Evolutionary conservation across 2,329 filamentous ascomycete genomes (phyloP).

Genomic region (Aspergillus carbonarius): DNA sequence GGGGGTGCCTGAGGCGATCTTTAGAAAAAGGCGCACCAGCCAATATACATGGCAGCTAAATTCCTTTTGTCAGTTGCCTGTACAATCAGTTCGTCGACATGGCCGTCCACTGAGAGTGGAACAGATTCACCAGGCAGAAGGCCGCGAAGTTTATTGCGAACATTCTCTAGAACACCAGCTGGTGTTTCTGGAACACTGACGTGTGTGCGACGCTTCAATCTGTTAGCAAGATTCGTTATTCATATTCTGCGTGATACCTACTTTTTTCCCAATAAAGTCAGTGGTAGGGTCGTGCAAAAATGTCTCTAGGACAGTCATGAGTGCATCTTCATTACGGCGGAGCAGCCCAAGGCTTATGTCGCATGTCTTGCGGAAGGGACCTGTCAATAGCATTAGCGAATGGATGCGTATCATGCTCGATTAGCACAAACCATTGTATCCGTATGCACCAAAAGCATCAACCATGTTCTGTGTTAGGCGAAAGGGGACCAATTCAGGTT

Average conservation of each 20-base stretch:
- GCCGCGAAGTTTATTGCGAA: constrained; percentile 81
- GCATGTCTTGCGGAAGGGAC: constrained; percentile 85
- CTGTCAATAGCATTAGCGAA: constrained; percentile 22
- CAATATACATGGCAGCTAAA: constrained; percentile 93
- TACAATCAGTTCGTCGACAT: constrained; percentile 92
- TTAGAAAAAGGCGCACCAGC: constrained; percentile 75
- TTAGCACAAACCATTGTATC: constrained; percentile 65
- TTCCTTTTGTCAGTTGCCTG: constrained; percentile 79
- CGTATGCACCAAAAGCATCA: constrained; percentile 92
- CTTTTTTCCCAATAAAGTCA: constrained; percentile 78
- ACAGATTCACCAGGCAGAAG: constrained; percentile 84
- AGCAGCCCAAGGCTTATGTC: constrained; percentile 84
- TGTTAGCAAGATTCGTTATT: not conserved
- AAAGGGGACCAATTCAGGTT: constrained; percentile 93
- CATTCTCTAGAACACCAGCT: constrained; percentile 82
- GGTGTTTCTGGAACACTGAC: constrained; percentile 63
- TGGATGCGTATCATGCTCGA: not conserved
- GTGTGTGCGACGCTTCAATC: constrained; percentile 50
- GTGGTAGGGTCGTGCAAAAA: constrained; percentile 97
- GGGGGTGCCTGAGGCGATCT: not conserved
- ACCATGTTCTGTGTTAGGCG: constrained; percentile 98
- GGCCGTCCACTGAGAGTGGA: constrained; percentile 89
- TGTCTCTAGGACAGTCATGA: constrained; percentile 96
- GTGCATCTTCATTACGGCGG: constrained; percentile 87
- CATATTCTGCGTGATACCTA: constrained; percentile 23